These are phyloP conservation scores for Podospora bellae-mahoneyi DNA, from an alignment of 495 filamentous ascomycete species.

Conservation along the genomic window DNA sequence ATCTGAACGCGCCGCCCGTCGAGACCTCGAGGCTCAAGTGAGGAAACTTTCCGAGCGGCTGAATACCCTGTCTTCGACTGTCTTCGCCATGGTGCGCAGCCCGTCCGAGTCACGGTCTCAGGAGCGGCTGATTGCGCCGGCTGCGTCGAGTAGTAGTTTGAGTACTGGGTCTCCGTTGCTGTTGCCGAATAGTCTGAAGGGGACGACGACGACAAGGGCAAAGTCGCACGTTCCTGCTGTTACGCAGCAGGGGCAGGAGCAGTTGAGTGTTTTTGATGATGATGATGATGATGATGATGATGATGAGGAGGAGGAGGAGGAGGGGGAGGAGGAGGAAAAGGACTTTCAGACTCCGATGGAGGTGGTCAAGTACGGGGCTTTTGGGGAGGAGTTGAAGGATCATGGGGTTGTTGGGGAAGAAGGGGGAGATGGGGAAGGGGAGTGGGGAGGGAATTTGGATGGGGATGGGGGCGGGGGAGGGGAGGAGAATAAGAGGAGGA, in stretches of 20 bases:
- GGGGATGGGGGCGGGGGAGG: constrained; percentile 14
- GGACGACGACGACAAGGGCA: neutral
- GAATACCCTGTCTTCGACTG: constrained; percentile 38
- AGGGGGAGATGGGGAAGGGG: constrained; percentile 14
- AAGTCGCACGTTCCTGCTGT: constrained; percentile 7
- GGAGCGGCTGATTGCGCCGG: constrained; percentile 21
- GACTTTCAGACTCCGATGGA: constrained; percentile 45
- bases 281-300: constrained; percentile 37
- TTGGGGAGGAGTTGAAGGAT: constrained; percentile 42
- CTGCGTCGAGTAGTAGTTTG: neutral
- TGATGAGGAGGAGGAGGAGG: constrained; percentile 32
- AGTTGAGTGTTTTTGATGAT: constrained; percentile 39
- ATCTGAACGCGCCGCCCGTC: constrained; percentile 47
- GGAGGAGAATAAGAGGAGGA: constrained; percentile 37
- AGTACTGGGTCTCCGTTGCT: constrained; percentile 23
- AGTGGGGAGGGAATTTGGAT: too few species aligned
- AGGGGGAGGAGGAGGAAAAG: constrained; percentile 29
- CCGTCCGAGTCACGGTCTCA: constrained; percentile 30
- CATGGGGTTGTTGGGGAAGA: constrained; percentile 22
- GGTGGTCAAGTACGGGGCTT: constrained; percentile 44
- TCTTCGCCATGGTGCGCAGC: constrained; percentile 36
- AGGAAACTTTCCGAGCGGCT: constrained; percentile 45
- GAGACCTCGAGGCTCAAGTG: constrained; percentile 50
- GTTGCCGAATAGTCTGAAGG: constrained; percentile 15
- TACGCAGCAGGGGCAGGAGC: constrained; percentile 18